Conservation (phyloP, 345 rosid species). For the Schrenkiella parvula region DNA sequence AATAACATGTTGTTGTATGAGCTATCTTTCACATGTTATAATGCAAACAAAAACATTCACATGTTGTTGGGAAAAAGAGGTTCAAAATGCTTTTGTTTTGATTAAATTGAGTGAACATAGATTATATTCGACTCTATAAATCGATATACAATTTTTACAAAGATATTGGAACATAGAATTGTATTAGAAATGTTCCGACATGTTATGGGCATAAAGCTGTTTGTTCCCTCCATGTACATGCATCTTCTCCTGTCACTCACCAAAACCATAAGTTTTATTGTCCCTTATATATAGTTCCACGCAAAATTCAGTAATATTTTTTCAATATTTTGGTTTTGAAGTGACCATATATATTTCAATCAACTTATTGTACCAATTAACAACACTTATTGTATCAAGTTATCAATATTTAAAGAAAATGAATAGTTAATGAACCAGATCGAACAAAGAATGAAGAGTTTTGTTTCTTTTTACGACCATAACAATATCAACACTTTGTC, state of each 20-base stretch:
- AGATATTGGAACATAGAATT: not conserved
- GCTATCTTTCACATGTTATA: too few species aligned
- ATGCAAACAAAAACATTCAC: conserved; percentile 1
- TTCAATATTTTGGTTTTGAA: not conserved
- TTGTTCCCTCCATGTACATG: conserved; percentile 17
- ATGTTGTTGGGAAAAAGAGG: conserved; percentile 8
- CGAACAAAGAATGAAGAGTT: not conserved
- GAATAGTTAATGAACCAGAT: not conserved
- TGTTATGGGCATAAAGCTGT: conserved; percentile 16
- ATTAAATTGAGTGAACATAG: not conserved
- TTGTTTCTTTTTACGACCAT: not conserved
- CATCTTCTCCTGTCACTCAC: conserved; percentile 13
- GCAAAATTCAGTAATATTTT: not conserved
- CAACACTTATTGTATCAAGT: not conserved
- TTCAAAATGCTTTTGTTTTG: not conserved
- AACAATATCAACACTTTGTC: not conserved
- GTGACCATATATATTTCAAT: not conserved
- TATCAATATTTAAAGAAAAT: too few species aligned
- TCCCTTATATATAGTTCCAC: not conserved
- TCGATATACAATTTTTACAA: not conserved
- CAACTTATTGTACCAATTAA: not conserved
- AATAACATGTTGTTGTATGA: conserved; percentile 2
- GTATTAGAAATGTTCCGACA: conserved; percentile 21
- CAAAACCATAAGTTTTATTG: conserved; percentile 1
- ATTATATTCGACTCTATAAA: not conserved